Evolutionary conservation across 306 rosid species (phyloP).

Genomic region (Casuarina glauca): DNA sequence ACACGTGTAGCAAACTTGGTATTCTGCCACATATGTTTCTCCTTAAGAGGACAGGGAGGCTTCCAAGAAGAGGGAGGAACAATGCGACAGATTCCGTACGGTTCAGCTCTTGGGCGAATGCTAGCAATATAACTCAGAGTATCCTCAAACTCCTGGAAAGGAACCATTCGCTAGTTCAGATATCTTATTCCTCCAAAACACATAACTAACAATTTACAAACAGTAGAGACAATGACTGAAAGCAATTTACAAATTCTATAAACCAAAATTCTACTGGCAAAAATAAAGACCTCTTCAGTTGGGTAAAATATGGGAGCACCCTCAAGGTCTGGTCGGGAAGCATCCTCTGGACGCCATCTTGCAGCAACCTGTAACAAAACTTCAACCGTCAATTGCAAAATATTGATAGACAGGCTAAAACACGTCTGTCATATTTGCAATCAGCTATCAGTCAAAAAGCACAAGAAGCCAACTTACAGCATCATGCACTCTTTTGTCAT

Average conservation of each 20-base stretch:
- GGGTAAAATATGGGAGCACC: slow-evolving; percentile 94
- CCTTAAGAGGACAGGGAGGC: slow-evolving; percentile 90
- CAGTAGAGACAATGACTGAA: slow-evolving; percentile 20
- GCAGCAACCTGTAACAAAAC: slow-evolving; percentile 73
- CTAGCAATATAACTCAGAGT: slow-evolving; percentile 83
- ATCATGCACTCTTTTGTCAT: background rate
- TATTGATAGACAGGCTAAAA: slow-evolving; percentile 14
- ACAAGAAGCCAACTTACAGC: slow-evolving; percentile 12
- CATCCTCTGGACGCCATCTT: slow-evolving; percentile 85
- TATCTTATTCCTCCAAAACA: slow-evolving; percentile 29
- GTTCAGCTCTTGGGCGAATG: slow-evolving; percentile 78
- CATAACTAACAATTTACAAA: slow-evolving; percentile 16
- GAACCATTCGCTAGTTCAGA: slow-evolving; percentile 28
- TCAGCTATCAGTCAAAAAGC: slow-evolving; percentile 6
- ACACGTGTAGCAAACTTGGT: slow-evolving; percentile 92
- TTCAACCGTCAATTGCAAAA: slow-evolving; percentile 36
- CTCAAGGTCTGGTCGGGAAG: slow-evolving; percentile 64
- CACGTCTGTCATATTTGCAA: slow-evolving; percentile 13
- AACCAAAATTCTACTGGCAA: slow-evolving; percentile 24
- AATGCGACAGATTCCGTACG: slow-evolving; percentile 93
- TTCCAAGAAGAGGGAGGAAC: slow-evolving; percentile 98
- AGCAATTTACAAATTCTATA: slow-evolving; percentile 9
- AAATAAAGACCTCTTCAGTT: slow-evolving; percentile 75
- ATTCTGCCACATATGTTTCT: slow-evolving; percentile 65
- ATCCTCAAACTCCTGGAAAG: slow-evolving; percentile 85